These are phyloP conservation scores for Truncatella angustata DNA, from an alignment of 2,329 filamentous ascomycete species.

Conservation along the genomic window DNA sequence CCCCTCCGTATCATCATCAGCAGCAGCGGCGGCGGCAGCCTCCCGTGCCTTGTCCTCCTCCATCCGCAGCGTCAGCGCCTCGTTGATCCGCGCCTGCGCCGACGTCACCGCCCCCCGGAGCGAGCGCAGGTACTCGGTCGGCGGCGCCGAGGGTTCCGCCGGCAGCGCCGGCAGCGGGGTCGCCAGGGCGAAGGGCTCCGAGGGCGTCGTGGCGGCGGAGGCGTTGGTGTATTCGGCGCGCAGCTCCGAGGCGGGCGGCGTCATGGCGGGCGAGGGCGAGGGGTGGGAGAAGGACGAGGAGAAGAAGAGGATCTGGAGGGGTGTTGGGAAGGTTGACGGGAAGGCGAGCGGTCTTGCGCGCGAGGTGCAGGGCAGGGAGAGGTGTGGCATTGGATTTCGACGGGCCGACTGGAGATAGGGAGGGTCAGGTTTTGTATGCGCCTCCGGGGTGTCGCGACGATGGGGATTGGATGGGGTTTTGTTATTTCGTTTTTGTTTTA, in stretches of 20 bases:
- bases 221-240: slow-evolving; percentile 37
- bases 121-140: slow-evolving; percentile 54
- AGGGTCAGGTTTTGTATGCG: no score
- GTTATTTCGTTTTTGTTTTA: slow-evolving; percentile 1
- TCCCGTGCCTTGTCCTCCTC: slow-evolving; percentile 63
- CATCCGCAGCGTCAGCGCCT: slow-evolving; percentile 71
- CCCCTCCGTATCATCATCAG: not conserved
- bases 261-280: not conserved
- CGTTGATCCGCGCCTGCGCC: slow-evolving; percentile 68
- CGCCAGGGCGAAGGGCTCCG: slow-evolving; percentile 44
- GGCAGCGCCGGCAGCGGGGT: slow-evolving; percentile 18
- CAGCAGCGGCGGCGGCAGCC: slow-evolving; percentile 23
- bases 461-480: not conserved
- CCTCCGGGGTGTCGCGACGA: not conserved
- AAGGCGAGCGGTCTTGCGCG: no score
- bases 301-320: no score
- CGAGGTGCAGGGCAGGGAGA: no score
- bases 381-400: no score
- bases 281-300: not conserved
- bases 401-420: no score
- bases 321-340: no score
- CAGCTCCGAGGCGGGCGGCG: not conserved
- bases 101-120: slow-evolving; percentile 56
- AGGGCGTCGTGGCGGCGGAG: slow-evolving; percentile 53
- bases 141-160: slow-evolving; percentile 22